Evolutionary conservation across 2,329 filamentous ascomycete genomes (phyloP).

Genomic region (Talaromyces islandicus): DNA sequence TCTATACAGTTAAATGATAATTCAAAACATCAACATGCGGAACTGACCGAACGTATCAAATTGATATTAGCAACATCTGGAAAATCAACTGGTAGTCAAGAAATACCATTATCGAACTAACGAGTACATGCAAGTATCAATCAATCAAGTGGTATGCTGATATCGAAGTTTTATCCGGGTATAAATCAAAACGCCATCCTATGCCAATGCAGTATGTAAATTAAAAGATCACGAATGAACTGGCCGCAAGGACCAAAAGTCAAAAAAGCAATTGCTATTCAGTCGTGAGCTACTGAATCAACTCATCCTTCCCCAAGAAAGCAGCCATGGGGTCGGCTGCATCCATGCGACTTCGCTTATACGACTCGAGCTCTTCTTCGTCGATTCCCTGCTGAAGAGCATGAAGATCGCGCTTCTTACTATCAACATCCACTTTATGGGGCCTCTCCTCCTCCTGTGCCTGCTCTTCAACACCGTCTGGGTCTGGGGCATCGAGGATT

Average conservation of each 20-base stretch:
- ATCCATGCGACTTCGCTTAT: slow-evolving; percentile 66
- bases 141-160: not conserved
- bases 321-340: slow-evolving; percentile 84
- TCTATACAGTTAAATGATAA: no score
- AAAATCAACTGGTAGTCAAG: not conserved
- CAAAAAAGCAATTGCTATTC: not conserved
- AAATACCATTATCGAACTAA: not conserved
- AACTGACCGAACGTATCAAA: no score
- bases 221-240: not conserved
- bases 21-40: not conserved
- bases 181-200: slow-evolving; percentile 11
- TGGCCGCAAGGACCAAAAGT: not conserved
- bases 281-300: slow-evolving; percentile 37
- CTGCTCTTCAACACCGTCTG: slow-evolving; percentile 15
- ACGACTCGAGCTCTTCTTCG: slow-evolving; percentile 81
- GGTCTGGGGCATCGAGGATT: slow-evolving; percentile 24
- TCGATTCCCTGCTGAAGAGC: slow-evolving; percentile 73
- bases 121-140: not conserved
- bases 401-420: slow-evolving; percentile 67
- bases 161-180: slow-evolving; percentile 14
- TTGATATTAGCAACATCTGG: no score
- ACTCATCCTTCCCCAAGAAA: slow-evolving; percentile 67
- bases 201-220: slow-evolving; percentile 5
- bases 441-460: slow-evolving; percentile 23
- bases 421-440: slow-evolving; percentile 25